Percentiles rank a stretch among this genome's conserved stretches.
phyloP scores from a whole-genome alignment of 495 filamentous ascomycete species.

The Tetracladium setigerum region DNA sequence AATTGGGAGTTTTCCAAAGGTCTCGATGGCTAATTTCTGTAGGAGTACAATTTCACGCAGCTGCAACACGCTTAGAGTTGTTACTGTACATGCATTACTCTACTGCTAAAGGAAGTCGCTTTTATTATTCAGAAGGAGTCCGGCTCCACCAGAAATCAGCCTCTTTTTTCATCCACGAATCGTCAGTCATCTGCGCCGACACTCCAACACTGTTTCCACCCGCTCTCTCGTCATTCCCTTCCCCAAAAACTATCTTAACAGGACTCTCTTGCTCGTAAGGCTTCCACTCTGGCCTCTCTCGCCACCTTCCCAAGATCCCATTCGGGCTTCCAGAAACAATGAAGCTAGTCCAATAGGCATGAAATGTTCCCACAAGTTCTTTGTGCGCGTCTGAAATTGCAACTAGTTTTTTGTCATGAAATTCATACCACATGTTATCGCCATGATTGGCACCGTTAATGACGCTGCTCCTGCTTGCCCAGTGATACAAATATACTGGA shows the following conservation, averaged over 20 bases:
- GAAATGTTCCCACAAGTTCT: conserved; percentile 42
- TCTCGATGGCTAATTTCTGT: too few species aligned
- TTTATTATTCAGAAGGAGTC: neutral
- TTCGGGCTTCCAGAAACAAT: conserved; percentile 44
- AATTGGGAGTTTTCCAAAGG: too few species aligned
- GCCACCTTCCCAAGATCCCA: conserved; percentile 13
- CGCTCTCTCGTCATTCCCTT: conserved; percentile 53
- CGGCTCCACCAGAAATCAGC: conserved; percentile 12
- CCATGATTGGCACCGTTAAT: conserved; percentile 50
- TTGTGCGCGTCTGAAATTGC: conserved; percentile 35
- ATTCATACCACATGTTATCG: conserved; percentile 51
- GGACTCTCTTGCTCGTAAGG: neutral
- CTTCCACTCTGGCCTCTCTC: conserved; percentile 7
- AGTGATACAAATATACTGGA: conserved; percentile 50
- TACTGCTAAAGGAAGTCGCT: neutral
- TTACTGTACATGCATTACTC: too few species aligned
- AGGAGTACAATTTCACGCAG: too few species aligned
- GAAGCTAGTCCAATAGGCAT: conserved; percentile 48
- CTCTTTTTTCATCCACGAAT: conserved; percentile 9
- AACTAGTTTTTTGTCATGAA: conserved; percentile 38
- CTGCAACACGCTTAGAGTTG: too few species aligned
- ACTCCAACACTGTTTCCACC: conserved; percentile 23
- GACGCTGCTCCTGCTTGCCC: conserved; percentile 41
- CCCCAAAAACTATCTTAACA: conserved; percentile 47
- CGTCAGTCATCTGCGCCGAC: conserved; percentile 6